phyloP scores from a whole-genome alignment of 2,329 filamentous ascomycete species.

The Fusarium sp. region DNA sequence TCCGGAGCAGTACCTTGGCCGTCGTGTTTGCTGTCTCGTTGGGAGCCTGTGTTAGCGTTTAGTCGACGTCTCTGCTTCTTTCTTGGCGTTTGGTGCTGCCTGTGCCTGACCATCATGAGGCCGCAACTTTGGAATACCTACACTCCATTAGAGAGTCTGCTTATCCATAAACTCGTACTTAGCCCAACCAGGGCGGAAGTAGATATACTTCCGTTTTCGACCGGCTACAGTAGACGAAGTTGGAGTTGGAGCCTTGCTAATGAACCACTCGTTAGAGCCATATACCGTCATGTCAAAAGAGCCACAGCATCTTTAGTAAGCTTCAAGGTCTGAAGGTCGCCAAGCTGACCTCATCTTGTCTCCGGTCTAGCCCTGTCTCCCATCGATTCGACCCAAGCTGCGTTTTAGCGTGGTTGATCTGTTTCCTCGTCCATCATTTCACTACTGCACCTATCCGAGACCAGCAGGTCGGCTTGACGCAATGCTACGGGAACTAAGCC shows the following conservation, averaged over 20 bases:
- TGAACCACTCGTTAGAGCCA: slow-evolving; percentile 23
- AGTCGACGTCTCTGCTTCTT: slow-evolving; percentile 4
- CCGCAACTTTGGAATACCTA: not conserved
- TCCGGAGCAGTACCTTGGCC: slow-evolving; percentile 4
- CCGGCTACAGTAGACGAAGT: slow-evolving; percentile 26
- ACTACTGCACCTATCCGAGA: slow-evolving; percentile 47
- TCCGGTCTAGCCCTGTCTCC: slow-evolving; percentile 22
- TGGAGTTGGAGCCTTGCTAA: slow-evolving; percentile 23
- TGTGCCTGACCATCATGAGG: slow-evolving; percentile 31
- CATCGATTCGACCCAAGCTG: slow-evolving; percentile 30
- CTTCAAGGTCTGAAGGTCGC: slow-evolving; percentile 19
- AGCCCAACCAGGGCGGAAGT: slow-evolving; percentile 6
- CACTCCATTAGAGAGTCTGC: not conserved
- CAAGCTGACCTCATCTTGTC: slow-evolving; percentile 45
- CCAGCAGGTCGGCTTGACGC: slow-evolving; percentile 45
- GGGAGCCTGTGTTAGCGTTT: not conserved
- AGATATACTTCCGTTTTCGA: slow-evolving; percentile 26
- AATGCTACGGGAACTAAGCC: slow-evolving; percentile 39
- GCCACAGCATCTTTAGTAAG: slow-evolving; percentile 24
- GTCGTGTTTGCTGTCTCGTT: slow-evolving; percentile 3
- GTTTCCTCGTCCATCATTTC: slow-evolving; percentile 34
- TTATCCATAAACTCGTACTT: not conserved
- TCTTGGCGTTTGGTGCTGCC: slow-evolving; percentile 12
- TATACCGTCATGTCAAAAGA: slow-evolving; percentile 28
- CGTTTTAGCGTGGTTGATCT: slow-evolving; percentile 43